phyloP scores from a whole-genome alignment of 257 asterid genomes.

The Nicotiana tabacum region DNA sequence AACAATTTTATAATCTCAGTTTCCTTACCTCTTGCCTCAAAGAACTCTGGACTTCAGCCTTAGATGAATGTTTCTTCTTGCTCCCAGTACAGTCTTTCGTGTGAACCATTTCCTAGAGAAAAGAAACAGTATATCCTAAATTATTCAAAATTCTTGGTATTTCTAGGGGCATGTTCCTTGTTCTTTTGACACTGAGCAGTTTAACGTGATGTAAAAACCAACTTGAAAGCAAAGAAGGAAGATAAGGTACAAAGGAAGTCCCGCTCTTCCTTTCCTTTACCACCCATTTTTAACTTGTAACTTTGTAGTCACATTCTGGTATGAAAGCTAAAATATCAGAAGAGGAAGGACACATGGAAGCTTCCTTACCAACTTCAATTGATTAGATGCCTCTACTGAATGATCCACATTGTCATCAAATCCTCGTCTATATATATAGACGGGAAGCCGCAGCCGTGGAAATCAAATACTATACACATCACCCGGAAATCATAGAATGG shows the following conservation, averaged over 20 bases:
- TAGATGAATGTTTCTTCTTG: slow-evolving; percentile 44
- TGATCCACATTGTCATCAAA: slow-evolving; percentile 26
- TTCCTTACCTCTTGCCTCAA: slow-evolving; percentile 71
- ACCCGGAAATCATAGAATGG: neutral
- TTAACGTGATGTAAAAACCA: neutral
- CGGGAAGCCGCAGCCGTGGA: slow-evolving; percentile 51
- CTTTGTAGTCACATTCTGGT: neutral
- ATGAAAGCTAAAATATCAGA: neutral
- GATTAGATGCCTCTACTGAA: slow-evolving; percentile 34
- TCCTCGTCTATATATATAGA: slow-evolving; percentile 25
- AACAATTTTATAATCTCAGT: neutral
- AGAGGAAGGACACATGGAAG: slow-evolving; percentile 14
- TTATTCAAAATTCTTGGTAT: neutral
- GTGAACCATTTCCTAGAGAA: slow-evolving; percentile 41
- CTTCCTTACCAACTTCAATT: slow-evolving; percentile 46
- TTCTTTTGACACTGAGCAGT: neutral
- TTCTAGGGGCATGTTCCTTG: neutral
- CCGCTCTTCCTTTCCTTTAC: neutral
- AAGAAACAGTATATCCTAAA: neutral
- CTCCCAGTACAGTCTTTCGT: slow-evolving; percentile 24
- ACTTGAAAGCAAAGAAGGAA: neutral
- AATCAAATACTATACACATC: neutral
- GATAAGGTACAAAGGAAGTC: neutral
- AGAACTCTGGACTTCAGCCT: slow-evolving; percentile 50
- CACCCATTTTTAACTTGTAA: neutral